Conservation (phyloP, 805 yeast species). For the Sugiyamaella chiloensis region DNA sequence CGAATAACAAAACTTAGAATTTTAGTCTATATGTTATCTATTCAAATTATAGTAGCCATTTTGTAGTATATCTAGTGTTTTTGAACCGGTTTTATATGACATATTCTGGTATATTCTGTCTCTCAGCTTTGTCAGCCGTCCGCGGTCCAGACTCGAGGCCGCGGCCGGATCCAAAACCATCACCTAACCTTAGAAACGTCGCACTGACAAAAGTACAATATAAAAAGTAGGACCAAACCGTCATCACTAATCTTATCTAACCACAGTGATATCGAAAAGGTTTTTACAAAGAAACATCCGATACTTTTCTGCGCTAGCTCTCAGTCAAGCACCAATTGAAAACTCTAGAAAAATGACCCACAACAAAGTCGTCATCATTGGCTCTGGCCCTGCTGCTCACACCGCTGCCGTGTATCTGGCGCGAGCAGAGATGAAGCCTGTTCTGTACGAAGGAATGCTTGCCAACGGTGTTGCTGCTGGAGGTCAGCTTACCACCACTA, state of each 20-base stretch:
- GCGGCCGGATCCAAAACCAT: neutral
- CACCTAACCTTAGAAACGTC: conserved; percentile 3
- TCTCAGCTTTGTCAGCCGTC: conserved; percentile 1
- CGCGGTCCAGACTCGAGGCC: conserved; percentile 1
- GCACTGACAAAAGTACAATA: too few species aligned
- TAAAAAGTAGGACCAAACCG: too few species aligned
- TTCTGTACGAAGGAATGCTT: conserved; percentile 89
- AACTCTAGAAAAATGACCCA: conserved; percentile 26
- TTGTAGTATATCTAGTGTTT: too few species aligned
- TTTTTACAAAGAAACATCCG: neutral
- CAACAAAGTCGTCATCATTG: conserved; percentile 42
- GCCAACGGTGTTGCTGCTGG: conserved; percentile 99
- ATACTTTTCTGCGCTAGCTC: neutral
- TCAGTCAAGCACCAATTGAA: conserved; percentile 3
- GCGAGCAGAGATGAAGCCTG: conserved; percentile 94
- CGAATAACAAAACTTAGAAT: too few species aligned
- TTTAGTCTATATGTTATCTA: too few species aligned
- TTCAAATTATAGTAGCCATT: too few species aligned
- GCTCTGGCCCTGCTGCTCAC: conserved; percentile 99
- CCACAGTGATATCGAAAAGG: conserved; percentile 1
- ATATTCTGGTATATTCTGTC: too few species aligned
- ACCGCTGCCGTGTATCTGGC: conserved; percentile 97
- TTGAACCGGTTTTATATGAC: too few species aligned
- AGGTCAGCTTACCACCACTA: conserved; percentile 97
- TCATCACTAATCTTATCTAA: conserved; percentile 7